A percentile compares a stretch with the other conserved stretches of the same genome.
phyloP scores from a whole-genome alignment of 2,329 filamentous ascomycete species.

The Phoma sp. region DNA sequence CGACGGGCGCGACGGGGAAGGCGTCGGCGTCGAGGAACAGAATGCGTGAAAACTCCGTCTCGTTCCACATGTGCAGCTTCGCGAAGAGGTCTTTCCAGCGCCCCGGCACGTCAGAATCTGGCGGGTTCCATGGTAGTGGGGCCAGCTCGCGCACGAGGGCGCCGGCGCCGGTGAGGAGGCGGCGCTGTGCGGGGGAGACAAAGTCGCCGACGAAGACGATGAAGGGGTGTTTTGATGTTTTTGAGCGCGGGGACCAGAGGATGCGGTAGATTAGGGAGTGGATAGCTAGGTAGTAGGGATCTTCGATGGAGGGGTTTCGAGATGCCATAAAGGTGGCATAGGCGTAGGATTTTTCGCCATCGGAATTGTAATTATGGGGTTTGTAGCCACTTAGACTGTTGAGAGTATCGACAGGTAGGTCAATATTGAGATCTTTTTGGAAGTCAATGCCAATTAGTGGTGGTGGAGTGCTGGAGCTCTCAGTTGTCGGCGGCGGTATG shows the following conservation, averaged over 20 bases:
- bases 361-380: constrained; percentile 35
- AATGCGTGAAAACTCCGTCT: constrained; percentile 40
- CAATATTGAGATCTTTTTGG: constrained; percentile 36
- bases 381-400: constrained; percentile 19
- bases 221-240: constrained; percentile 35
- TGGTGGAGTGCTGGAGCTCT: constrained; percentile 19
- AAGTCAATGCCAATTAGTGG: constrained; percentile 23
- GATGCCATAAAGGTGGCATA: constrained; percentile 46
- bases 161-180: constrained; percentile 39
- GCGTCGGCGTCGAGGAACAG: constrained; percentile 45
- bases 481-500: not conserved
- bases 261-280: constrained; percentile 42
- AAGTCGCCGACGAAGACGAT: constrained; percentile 45
- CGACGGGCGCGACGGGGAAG: constrained; percentile 38
- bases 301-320: constrained; percentile 38
- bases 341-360: constrained; percentile 26
- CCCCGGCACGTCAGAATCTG: constrained; percentile 25
- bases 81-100: constrained; percentile 46
- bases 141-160: constrained; percentile 43
- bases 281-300: constrained; percentile 46
- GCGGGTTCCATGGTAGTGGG: constrained; percentile 37
- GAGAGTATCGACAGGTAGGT: constrained; percentile 27
- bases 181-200: constrained; percentile 39
- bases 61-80: constrained; percentile 47
- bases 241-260: constrained; percentile 40